phyloP scores from a whole-genome alignment of 1,139 yeast genomes.

The Yamadazyma epiphylla region DNA sequence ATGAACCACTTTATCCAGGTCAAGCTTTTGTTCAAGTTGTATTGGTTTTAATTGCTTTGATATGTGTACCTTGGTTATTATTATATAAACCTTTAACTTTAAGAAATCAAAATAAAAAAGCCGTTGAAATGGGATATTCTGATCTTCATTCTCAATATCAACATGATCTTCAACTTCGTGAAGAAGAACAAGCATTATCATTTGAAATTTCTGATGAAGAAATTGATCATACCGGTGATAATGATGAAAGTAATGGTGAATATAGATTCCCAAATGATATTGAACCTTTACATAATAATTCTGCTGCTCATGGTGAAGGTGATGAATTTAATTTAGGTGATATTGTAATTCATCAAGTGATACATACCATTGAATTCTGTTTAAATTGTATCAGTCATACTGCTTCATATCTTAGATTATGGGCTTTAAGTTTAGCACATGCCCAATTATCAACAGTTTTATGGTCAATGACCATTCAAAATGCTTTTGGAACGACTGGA shows the following conservation, averaged over 20 bases:
- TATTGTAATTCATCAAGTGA: conserved; percentile 94
- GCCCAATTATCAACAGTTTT: conserved; percentile 91
- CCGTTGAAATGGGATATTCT: conserved; percentile 31
- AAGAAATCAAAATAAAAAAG: conserved; percentile 33
- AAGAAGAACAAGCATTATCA: conserved; percentile 26
- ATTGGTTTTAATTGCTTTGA: conserved; percentile 69
- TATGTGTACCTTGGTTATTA: conserved; percentile 94
- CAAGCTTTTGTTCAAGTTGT: conserved; percentile 77
- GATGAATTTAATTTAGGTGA: conserved; percentile 74
- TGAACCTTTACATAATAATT: conserved; percentile 38
- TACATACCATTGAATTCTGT: conserved; percentile 97
- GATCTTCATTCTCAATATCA: conserved; percentile 32
- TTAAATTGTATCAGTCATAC: conserved; percentile 97
- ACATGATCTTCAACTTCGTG: conserved; percentile 31
- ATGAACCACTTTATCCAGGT: conserved; percentile 78
- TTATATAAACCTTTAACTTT: conserved; percentile 82
- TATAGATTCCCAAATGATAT: conserved; percentile 45
- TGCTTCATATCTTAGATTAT: conserved; percentile 90
- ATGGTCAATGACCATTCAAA: conserved; percentile 92
- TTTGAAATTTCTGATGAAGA: conserved; percentile 24
- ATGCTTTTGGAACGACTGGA: conserved; percentile 72
- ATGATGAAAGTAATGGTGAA: conserved; percentile 16
- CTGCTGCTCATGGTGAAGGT: conserved; percentile 19
- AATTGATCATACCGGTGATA: conserved; percentile 15
- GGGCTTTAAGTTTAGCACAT: conserved; percentile 98